Evolutionary conservation across 192 early-diverging fungal species (phyloP), one percentile per base, ranked within the genome.

Genomic region (Coemansia pectinata): DNA sequence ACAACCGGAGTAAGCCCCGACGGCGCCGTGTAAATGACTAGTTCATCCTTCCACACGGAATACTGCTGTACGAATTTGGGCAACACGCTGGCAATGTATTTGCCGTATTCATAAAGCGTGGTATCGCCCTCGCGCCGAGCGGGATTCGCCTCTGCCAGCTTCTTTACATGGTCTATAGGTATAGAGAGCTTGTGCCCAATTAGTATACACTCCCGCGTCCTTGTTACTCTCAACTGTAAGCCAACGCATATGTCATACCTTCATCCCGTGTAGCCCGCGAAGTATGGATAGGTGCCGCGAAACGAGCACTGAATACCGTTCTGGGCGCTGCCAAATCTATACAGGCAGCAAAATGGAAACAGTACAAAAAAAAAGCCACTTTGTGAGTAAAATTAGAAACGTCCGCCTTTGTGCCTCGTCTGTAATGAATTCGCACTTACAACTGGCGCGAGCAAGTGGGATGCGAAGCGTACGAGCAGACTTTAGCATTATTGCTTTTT

Each of bases 41-140:
- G 86, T 78, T 99, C 97, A 67, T 99, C 94, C 84, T 98, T 98
- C 90, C 96, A 97, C 64, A 99, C 92, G 31, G 94, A 94, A 77
- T 93, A 93, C 84, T 96, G 97, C 77, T 99, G 97, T 57, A 99
- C 92, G 77, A 86, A 98, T 83, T 97, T 98, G 33, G 97, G 97
- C 68, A 99, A 80, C 69, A 89, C 86, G 41, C 88, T 88, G 27
- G 89, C 85, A 41, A 99, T 78, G 84, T 92, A 97, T 74, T 93
- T 88, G 57, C 95, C 95, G 79, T 90, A 98, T 77, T 94, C 92
- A 72, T 94, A 91, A 53, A 95, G 81, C 39, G 74, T 59, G 8
- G 70, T 33, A 7, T 84, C 71, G 29, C 47, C 44, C 64, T 83
- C 81, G 48, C 81, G 81, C 25, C 50, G 76, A 5, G 42, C 41